These are phyloP conservation scores for Tephrocybe sp. DNA, from an alignment of 768 basidiomycete species.

Conservation along the genomic window DNA sequence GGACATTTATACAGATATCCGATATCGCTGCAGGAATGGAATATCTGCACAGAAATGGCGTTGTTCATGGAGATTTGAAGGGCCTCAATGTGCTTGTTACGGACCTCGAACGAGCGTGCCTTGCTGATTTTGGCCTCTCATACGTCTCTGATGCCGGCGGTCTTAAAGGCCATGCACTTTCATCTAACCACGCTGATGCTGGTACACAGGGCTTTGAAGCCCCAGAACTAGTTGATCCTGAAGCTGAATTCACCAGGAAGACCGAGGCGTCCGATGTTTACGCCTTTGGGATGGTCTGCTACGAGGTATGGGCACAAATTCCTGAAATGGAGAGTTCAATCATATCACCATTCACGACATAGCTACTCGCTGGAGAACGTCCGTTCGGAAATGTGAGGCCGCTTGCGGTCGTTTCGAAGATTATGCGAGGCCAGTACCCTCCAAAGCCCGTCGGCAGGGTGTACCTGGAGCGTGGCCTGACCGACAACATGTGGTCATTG, in stretches of 20 bases:
- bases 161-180: slow-evolving; percentile 18
- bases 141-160: slow-evolving; percentile 22
- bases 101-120: slow-evolving; percentile 37
- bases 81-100: slow-evolving; percentile 52
- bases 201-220: slow-evolving; percentile 37
- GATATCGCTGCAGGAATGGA: slow-evolving; percentile 33
- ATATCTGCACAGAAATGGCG: slow-evolving; percentile 32
- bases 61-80: slow-evolving; percentile 50
- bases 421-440: not conserved
- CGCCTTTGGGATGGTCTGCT: slow-evolving; percentile 20
- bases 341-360: not conserved
- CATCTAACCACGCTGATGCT: slow-evolving; percentile 16
- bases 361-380: slow-evolving; percentile 25
- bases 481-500: slow-evolving; percentile 9
- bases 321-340: not conserved
- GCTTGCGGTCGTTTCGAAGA: not conserved
- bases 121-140: slow-evolving; percentile 51
- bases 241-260: slow-evolving; percentile 12
- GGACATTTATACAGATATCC: slow-evolving; percentile 19
- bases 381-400: slow-evolving; percentile 25
- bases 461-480: slow-evolving; percentile 9
- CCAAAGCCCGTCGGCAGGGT: slow-evolving; percentile 14
- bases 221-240: slow-evolving; percentile 33
- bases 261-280: slow-evolving; percentile 16
- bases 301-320: slow-evolving; percentile 9